Percentiles rank a stretch among this genome's conserved stretches.
Evolutionary conservation across 1,284 basidiomycete genomes (phyloP).

Genomic region (Tilletia horrida): DNA sequence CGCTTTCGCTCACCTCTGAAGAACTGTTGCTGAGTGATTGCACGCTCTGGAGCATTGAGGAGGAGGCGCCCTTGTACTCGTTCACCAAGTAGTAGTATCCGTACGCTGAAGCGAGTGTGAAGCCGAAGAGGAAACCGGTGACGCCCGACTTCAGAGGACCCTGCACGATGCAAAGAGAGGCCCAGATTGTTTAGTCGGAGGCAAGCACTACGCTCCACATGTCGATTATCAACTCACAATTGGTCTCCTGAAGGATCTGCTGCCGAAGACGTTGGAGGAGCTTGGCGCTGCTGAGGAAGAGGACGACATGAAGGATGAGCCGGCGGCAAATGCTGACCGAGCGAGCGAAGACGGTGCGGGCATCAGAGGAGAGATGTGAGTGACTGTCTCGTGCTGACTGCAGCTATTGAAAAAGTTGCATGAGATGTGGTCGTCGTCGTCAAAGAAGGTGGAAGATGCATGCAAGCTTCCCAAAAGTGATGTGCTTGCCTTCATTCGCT

Average conservation of each 20-base stretch:
- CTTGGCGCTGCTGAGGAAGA: neutral
- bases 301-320: neutral
- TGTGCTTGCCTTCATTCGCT: too few relatives aligned
- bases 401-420: too few relatives aligned
- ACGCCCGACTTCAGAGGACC: constrained; percentile 54
- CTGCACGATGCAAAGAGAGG: constrained; percentile 14
- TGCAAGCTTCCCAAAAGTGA: too few relatives aligned
- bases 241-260: neutral
- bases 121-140: constrained; percentile 82
- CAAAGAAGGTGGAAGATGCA: too few relatives aligned
- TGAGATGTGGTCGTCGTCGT: too few relatives aligned
- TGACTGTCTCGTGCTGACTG: too few relatives aligned
- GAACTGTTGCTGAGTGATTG: constrained; percentile 80
- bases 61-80: constrained; percentile 81
- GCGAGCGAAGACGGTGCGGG: neutral
- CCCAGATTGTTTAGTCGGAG: neutral
- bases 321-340: neutral
- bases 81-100: constrained; percentile 83
- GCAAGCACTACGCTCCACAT: neutral
- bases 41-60: constrained; percentile 76
- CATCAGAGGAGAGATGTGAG: too few relatives aligned
- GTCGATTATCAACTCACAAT: neutral
- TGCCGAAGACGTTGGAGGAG: neutral
- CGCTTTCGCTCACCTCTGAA: constrained; percentile 63
- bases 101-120: constrained; percentile 71